Evolutionary conservation across 2,329 filamentous ascomycete genomes (phyloP), one percentile per base, ranked within the genome.

Genomic region (Monilinia aucupariae): DNA sequence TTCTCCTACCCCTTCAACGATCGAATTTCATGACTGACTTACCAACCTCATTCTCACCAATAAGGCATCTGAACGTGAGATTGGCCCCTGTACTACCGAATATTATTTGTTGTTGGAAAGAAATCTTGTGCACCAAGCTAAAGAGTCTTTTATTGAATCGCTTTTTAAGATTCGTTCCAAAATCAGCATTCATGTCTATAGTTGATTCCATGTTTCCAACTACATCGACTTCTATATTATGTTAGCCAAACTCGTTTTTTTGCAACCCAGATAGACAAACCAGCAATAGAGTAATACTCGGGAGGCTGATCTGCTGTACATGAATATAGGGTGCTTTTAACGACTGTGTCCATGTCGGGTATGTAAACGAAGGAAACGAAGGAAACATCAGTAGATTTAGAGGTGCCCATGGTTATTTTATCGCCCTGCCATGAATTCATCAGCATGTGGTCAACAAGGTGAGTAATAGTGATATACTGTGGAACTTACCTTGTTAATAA

Each of bases 21-120:
- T 56, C 51, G 34, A 62, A 67, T 25, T 65, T 60, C 25, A 67
- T 64, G 5, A 12, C 53, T 32, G 64, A 45, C n/a, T 39, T 32
- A 5, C 48, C 51, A 3, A 34, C 39, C n/a, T 61, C 59, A 17
- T 61, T 61, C 5, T 48, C 60, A n/a, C 56, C 54, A 20, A 66
- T 22, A 37, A 64, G n/a, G 27, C 7, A 51, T 3, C 37, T 60
- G 43, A 63, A 64, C 1, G 50, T 62, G 3, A 67, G 62, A 37
- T 67, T 67, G 7, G 53, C 43, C 6, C 64, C 66, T 39, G 48
- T 60, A 20, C 27, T 43, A 10, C 66, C 66, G 51, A 67, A 67
- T 6, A 67, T 61, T 41, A 58, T n/a, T 15, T 59, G 9, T 37
- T 56, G 8, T 20, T 20, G 30, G 1, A 0, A 0, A n/a, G n/a